These are phyloP conservation scores for Candida neerlandica DNA, from an alignment of 1,139 yeast genomes.

Conservation along the genomic window DNA sequence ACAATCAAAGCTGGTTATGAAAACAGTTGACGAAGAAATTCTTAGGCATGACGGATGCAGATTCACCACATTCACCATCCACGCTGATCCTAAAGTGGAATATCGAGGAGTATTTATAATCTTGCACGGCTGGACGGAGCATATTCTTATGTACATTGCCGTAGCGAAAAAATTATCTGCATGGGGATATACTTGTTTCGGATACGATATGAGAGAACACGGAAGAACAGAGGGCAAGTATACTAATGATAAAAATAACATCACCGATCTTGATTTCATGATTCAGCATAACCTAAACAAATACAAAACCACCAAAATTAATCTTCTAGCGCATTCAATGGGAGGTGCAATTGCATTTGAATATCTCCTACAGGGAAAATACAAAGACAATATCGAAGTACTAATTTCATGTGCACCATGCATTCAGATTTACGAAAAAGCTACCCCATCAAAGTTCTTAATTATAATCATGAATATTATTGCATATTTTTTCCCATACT, in stretches of 20 bases:
- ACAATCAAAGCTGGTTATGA: background rate
- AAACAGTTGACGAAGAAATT: background rate
- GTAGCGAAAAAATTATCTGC: slow-evolving; percentile 22
- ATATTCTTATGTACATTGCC: slow-evolving; percentile 21
- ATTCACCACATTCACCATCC: slow-evolving; percentile 19
- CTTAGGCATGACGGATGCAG: slow-evolving; percentile 17
- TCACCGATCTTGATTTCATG: slow-evolving; percentile 23
- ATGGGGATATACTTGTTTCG: slow-evolving; percentile 22
- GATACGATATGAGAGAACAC: slow-evolving; percentile 26
- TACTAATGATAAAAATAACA: slow-evolving; percentile 12
- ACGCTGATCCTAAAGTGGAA: slow-evolving; percentile 7
- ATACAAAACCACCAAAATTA: slow-evolving; percentile 3
- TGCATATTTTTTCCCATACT: slow-evolving; percentile 7
- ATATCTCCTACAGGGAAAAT: slow-evolving; percentile 22
- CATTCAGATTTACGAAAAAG: slow-evolving; percentile 19
- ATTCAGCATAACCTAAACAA: slow-evolving; percentile 16
- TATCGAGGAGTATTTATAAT: slow-evolving; percentile 20
- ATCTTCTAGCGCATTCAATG: slow-evolving; percentile 25
- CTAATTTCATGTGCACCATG: slow-evolving; percentile 24
- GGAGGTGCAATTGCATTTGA: slow-evolving; percentile 26
- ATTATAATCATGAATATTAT: slow-evolving; percentile 1
- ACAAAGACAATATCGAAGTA: slow-evolving; percentile 15
- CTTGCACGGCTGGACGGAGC: slow-evolving; percentile 30
- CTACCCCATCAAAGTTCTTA: slow-evolving; percentile 7
- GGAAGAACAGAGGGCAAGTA: slow-evolving; percentile 23